Evolutionary conservation across 148 eudicot genomes (phyloP), one percentile per base, ranked within the genome.

Genomic region (Cornus kousa): DNA sequence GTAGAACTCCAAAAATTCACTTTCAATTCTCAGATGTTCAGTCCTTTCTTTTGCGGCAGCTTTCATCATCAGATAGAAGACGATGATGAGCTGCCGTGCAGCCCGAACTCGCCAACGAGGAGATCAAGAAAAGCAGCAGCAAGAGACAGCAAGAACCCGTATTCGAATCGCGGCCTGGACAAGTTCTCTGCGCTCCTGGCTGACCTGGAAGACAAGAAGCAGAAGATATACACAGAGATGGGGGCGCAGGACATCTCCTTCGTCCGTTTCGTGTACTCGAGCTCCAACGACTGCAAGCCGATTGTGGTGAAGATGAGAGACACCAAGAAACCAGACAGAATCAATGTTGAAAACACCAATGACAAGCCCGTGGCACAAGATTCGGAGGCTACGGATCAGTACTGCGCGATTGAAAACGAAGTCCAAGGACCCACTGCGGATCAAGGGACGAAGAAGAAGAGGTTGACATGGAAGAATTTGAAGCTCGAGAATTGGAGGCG

Each of bases 101-200:
- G 80, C 74, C 83, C 76, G 16, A 67, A 62, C 31, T 64, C 78
- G 3, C 67, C 82, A 5, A 76, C 88, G 0, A 79, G 80, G 48
- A 81, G 66, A 76, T 75, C 87, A 53, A 31, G 62, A 28, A 66
- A 24, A 66, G 74, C 16, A 85, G 83, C 17, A 46, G 77, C 65
- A n/a, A 85, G 70, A n/a, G 85, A 80, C 23, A 65, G 2, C 80
- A 86, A 89, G 43, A 89, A 89, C 80, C 90, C 86, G 0, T 89
- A 80, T 35, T 74, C 92, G 37, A 66, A 83, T 57, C 78, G 91
- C 1, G 87, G 82, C 3, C 82, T 84, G 9, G 87, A 82, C 73
- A 78, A 85, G 14, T 84, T 78, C 78, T 68, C 78, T 59, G 89
- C 92, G 8, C 87, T 89, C 12, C 20, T 89, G 46, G 87, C 92